Evolutionary conservation across 306 rosid genomes (phyloP).

Genomic region (Rosa persica): DNA sequence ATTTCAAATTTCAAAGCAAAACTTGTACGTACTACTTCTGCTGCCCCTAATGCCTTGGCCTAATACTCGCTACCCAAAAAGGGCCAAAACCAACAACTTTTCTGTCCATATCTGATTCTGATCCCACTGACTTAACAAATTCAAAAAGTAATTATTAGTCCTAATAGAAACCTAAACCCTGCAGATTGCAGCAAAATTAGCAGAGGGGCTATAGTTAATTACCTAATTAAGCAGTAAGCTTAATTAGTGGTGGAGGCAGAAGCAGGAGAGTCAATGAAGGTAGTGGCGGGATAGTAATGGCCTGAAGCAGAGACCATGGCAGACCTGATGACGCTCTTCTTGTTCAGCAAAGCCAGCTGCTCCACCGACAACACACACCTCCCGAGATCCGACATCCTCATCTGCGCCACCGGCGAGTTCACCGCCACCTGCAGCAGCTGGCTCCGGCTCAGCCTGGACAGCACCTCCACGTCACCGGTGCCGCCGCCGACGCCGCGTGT

Average conservation of each 20-base stretch:
- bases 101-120: background rate
- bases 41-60: background rate
- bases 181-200: background rate
- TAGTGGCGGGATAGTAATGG: background rate
- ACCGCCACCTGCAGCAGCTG: conserved; percentile 71
- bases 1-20: background rate
- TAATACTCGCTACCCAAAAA: background rate
- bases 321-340: background rate
- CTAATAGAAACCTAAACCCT: background rate
- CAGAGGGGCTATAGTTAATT: background rate
- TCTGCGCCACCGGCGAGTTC: conserved; percentile 78
- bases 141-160: background rate
- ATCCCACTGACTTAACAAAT: background rate
- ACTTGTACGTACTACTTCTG: background rate
- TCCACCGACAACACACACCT: conserved; percentile 65
- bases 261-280: background rate
- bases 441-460: conserved; percentile 54
- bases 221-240: background rate
- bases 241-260: background rate
- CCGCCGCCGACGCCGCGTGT: background rate
- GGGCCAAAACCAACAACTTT: background rate
- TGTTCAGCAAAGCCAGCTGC: conserved; percentile 47
- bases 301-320: background rate
- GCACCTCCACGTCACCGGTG: conserved; percentile 27
- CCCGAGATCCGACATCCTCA: conserved; percentile 53